These are phyloP conservation scores for Candida coquimbonensis DNA, from an alignment of 805 yeast genomes.

Conservation along the genomic window DNA sequence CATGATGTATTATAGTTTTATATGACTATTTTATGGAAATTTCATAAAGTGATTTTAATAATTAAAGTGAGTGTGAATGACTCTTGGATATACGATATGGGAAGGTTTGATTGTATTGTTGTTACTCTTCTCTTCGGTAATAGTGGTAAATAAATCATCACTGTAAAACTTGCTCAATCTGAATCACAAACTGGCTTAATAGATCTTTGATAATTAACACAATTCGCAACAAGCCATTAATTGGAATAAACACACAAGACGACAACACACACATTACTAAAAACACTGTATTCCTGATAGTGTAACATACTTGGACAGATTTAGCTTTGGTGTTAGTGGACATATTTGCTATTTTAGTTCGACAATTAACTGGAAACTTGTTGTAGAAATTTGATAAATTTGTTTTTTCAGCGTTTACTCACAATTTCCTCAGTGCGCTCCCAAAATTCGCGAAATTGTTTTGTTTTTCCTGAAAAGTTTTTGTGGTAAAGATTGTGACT, in stretches of 20 bases:
- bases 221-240: too few species aligned
- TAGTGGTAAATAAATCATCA: too few species aligned
- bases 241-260: too few species aligned
- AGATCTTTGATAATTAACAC: too few species aligned
- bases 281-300: background rate
- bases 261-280: too few species aligned
- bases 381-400: constrained; percentile 15
- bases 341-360: constrained; percentile 36
- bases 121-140: too few species aligned
- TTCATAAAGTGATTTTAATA: background rate
- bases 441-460: background rate
- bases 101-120: too few species aligned
- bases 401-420: constrained; percentile 15
- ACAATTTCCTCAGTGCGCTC: background rate
- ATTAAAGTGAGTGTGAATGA: background rate
- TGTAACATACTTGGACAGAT: constrained; percentile 78
- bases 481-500: constrained; percentile 3
- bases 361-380: constrained; percentile 8
- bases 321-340: constrained; percentile 50
- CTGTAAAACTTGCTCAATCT: too few species aligned
- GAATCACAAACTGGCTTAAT: too few species aligned
- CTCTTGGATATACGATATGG: too few species aligned
- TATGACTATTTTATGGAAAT: too few species aligned
- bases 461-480: background rate
- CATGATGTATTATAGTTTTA: background rate